phyloP scores from a whole-genome alignment of 1,284 basidiomycete species.

The Cryptococcus sp. region DNA sequence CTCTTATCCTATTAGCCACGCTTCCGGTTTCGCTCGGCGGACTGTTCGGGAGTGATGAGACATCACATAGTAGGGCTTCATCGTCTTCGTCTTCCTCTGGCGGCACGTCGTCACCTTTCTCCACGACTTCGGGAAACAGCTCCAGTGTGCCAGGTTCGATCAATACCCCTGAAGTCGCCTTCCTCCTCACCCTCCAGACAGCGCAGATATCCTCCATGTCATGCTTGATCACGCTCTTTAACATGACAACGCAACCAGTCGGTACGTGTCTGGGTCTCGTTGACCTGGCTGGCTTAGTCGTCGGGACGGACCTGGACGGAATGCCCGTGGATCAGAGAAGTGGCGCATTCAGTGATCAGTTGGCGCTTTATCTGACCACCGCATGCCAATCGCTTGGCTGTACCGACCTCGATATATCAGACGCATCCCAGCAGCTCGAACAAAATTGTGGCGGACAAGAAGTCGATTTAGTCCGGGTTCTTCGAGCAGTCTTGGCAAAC shows the following conservation, averaged over 20 bases:
- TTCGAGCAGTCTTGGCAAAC: slow-evolving; percentile 22
- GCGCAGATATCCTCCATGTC: slow-evolving; percentile 33
- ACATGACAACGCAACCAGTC: slow-evolving; percentile 31
- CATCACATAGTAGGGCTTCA: slow-evolving; percentile 11
- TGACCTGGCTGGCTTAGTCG: slow-evolving; percentile 19
- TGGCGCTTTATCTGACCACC: slow-evolving; percentile 20
- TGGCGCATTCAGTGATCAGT: slow-evolving; percentile 21
- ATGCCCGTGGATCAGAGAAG: not conserved
- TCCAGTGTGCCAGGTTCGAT: not conserved
- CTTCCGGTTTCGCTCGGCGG: not conserved
- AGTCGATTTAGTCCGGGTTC: slow-evolving; percentile 14
- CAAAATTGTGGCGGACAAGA: slow-evolving; percentile 11
- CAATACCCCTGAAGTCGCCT: slow-evolving; percentile 14
- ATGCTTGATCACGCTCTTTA: slow-evolving; percentile 37
- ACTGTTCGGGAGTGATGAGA: not conserved
- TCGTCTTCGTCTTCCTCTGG: slow-evolving; percentile 26
- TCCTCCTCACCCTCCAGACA: slow-evolving; percentile 32
- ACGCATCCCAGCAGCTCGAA: slow-evolving; percentile 17
- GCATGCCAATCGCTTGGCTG: slow-evolving; percentile 19
- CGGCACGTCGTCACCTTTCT: no score
- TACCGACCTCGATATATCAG: slow-evolving; percentile 13
- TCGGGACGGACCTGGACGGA: slow-evolving; percentile 2
- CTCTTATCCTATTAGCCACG: not conserved
- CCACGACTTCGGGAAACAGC: no score
- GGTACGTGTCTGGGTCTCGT: slow-evolving; percentile 28